A percentile compares a stretch with the other conserved stretches of the same genome.
phyloP scores from a whole-genome alignment of 2,329 filamentous ascomycete species.

The Talaromyces pinophilus region DNA sequence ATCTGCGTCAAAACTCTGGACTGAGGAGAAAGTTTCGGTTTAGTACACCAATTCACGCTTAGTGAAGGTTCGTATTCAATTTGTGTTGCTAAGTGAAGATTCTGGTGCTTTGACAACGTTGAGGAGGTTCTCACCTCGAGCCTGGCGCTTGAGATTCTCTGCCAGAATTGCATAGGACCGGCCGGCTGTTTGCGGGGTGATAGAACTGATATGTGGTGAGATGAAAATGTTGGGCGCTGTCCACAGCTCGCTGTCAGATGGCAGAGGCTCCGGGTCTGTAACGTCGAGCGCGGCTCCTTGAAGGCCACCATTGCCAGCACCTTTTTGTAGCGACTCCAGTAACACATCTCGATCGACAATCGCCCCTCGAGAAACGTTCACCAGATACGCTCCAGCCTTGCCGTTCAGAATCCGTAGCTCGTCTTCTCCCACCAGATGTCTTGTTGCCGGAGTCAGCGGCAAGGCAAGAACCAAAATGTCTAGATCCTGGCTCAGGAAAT shows the following conservation, averaged over 20 bases:
- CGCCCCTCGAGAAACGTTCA: slow-evolving; percentile 69
- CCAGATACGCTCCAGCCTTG: slow-evolving; percentile 58
- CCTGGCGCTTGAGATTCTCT: background rate
- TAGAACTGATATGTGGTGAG: slow-evolving; percentile 63
- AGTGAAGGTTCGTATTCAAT: background rate
- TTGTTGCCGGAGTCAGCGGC: slow-evolving; percentile 58
- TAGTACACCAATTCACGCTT: background rate
- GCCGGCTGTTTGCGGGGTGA: background rate
- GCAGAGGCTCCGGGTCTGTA: slow-evolving; percentile 76
- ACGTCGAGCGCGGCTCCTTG: slow-evolving; percentile 74
- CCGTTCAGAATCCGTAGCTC: slow-evolving; percentile 58
- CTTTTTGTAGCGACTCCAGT: slow-evolving; percentile 58
- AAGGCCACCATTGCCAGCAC: slow-evolving; percentile 45
- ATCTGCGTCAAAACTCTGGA: background rate
- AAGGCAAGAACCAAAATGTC: slow-evolving; percentile 61
- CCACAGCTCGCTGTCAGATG: slow-evolving; percentile 68
- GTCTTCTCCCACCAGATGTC: slow-evolving; percentile 53
- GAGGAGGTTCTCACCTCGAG: background rate
- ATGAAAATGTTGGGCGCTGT: slow-evolving; percentile 67
- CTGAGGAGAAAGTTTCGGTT: background rate
- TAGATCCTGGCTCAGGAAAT: slow-evolving; percentile 58
- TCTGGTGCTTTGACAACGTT: background rate
- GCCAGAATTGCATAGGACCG: background rate
- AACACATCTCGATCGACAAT: slow-evolving; percentile 64
- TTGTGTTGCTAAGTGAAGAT: background rate